Base-by-base conservation (phyloP, 2,329 filamentous ascomycete species). In the Didymellaceae sp. region DNA sequence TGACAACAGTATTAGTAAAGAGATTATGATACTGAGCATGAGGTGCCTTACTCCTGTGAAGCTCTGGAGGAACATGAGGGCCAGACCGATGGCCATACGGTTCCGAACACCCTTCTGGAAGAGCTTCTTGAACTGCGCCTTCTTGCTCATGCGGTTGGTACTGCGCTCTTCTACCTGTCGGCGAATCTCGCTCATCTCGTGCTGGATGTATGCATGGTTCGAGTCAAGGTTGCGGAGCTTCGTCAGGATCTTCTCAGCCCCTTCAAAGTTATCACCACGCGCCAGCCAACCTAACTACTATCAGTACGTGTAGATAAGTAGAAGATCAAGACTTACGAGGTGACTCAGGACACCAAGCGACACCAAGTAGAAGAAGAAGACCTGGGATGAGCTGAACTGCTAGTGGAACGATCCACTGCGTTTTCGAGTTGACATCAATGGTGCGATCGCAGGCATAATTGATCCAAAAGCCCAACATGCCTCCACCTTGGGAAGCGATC, bases 401-500 rank as follows among this genome's bases (percentile, higher is more conserved):
- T 11, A 83, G 84, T 2, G 86, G 86, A 25, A 88, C 80, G 24
- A 85, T 73, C 85, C 86, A 89, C 66, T 86, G 85, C 1, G 73
- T 70, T 54, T 77, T 77, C 13, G 71, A 77, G 1, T 78, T 65
- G 1, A 46, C 81, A 26, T 62, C 45, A 70, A 75, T 80, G 55
- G 70, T 71, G 31, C 66, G 62, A 30, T 74, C 72, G 9, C 71
- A 68, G 1, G 66, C 70, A 43, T 76, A 77, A 54, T 76, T 76
- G 57, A 76, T 73, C 74, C 73, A 76, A 50, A 76, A 76, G 5
- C 74, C 72, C 6, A 74, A 52, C 68, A 75, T 74, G 18, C 84
- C 85, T 24, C 86, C 82, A 1, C 82, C 76, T 72, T 87, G 86
- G 72, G 83, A 87, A 20, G 83, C 82, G 1, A 88, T 76, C 65